Base-by-base conservation (phyloP, 2,329 filamentous ascomycete genomes). In the Pseudogymnoascus sp. region DNA sequence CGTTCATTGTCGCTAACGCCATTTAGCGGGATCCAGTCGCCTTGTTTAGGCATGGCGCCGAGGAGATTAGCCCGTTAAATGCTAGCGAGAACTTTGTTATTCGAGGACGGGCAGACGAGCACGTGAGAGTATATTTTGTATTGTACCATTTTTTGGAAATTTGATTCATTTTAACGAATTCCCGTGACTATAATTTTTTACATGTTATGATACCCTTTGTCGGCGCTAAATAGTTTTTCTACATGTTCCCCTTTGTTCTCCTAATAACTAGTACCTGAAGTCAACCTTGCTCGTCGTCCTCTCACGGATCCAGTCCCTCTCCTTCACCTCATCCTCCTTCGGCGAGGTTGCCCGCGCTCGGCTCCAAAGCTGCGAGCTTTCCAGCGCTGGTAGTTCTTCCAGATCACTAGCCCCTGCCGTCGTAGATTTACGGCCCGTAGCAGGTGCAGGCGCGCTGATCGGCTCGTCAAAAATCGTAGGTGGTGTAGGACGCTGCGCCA, bases 31-130 rank as follows among this genome's bases (percentile, higher is more conserved):
- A 29, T 55, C 6, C 2, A 7, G 7, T 3, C 16, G 49, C 29
- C 49, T 55, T 33, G 11, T 55, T 55, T 55, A 21, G 49, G 26
- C n/a, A 55, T 55, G 49, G 49, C 6, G 29, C 10, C 10, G 4
- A 2, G 16, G 2, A 19, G 49, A 55, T 55, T 55, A 33, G 26
- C 49, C 49, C 49, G 49, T 55, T 55, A 55, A 55, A 19, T 33
- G 26, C 29, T 55, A 55, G 49, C 29, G 49, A 55, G 29, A 21
- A 55, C 49, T 33, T 55, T 55, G n/a, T 55, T 55, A 55, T 55
- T 55, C 45, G n/a, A 55, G 45, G n/a, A 55, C 45, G 45, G 26
- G 1, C 45, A 55, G n/a, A 33, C 45, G 26, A 55, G 45, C 45
- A 55, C 49, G 49, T 33, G 29, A 7, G n/a, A 12, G 49, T 10